Evolutionary conservation across 78 protist species (phyloP).

Genomic region (Dictyostelium brefeldianum): DNA sequence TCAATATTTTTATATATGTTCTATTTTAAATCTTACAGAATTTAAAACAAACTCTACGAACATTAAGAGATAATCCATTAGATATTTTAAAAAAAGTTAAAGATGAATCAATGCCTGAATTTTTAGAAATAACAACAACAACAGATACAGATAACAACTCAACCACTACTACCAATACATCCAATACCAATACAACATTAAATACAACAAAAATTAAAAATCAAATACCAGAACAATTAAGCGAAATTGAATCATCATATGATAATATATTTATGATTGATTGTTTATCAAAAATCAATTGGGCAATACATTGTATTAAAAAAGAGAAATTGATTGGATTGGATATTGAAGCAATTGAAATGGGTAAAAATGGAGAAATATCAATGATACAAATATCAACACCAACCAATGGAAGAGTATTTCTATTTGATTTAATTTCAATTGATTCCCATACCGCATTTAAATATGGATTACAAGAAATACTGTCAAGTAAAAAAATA

Average conservation of each 20-base stretch:
- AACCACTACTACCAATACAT: too few relatives aligned
- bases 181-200: not conserved
- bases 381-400: constrained; percentile 49
- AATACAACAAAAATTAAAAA: constrained; percentile 9
- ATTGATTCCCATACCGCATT: not conserved
- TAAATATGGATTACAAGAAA: constrained; percentile 39
- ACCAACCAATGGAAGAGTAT: constrained; percentile 18
- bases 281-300: not conserved
- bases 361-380: constrained; percentile 58
- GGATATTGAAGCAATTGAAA: constrained; percentile 59
- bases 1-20: too few relatives aligned
- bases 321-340: constrained; percentile 38
- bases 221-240: not conserved
- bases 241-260: constrained; percentile 3
- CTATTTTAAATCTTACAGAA: constrained; percentile 1
- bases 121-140: not conserved
- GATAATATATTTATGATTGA: constrained; percentile 52
- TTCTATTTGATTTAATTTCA: constrained; percentile 24
- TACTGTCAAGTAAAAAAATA: constrained; percentile 6
- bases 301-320: constrained; percentile 1
- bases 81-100: constrained; percentile 9
- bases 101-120: constrained; percentile 17
- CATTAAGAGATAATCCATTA: constrained; percentile 23
- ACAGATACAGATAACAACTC: not conserved
- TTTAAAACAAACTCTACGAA: constrained; percentile 41